Evolutionary conservation across 257 asterid genomes (phyloP).

Genomic region (Solanum medicagineum): DNA sequence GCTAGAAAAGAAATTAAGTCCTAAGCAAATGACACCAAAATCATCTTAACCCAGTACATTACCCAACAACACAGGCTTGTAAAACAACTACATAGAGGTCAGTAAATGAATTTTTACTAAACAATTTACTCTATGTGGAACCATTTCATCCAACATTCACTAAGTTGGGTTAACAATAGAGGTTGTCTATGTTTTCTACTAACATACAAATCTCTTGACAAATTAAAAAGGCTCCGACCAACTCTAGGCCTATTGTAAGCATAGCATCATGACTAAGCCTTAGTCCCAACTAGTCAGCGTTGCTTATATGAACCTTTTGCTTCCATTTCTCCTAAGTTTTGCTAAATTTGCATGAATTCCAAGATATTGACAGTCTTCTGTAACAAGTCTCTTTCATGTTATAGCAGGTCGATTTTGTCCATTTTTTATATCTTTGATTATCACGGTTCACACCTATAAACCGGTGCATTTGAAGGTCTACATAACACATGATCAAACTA

Average conservation of each 20-base stretch:
- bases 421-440: background rate
- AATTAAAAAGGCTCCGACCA: background rate
- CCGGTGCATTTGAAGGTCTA: background rate
- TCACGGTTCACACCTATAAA: background rate
- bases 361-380: background rate
- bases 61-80: background rate
- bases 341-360: background rate
- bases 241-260: background rate
- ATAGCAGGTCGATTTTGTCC: background rate
- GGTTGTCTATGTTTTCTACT: background rate
- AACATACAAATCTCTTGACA: background rate
- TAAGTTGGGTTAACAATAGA: background rate
- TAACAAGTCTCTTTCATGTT: background rate
- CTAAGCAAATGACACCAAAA: background rate
- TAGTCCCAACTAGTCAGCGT: background rate
- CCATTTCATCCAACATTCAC: background rate
- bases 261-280: background rate
- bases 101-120: background rate
- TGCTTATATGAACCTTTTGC: background rate
- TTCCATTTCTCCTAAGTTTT: background rate
- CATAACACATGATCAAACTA: background rate
- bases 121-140: background rate
- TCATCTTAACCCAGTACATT: background rate
- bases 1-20: background rate
- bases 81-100: background rate